Percentiles rank a stretch among this genome's conserved stretches.
These are phyloP conservation scores for Termitomyces eurrhizus DNA, from an alignment of 768 basidiomycete genomes.

Conservation along the genomic window DNA sequence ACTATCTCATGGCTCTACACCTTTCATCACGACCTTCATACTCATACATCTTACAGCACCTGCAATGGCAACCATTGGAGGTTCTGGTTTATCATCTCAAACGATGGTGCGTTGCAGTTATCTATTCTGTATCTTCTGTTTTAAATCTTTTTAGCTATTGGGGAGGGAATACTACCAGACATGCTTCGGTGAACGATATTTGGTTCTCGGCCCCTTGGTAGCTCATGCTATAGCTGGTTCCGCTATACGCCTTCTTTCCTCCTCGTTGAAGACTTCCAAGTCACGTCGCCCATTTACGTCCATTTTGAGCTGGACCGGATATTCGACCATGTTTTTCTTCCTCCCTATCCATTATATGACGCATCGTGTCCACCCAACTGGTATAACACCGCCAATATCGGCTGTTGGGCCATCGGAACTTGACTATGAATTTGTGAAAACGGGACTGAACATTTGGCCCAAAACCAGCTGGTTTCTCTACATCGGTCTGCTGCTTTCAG, in stretches of 20 bases:
- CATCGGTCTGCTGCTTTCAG: slow-evolving; percentile 51
- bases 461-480: slow-evolving; percentile 61
- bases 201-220: slow-evolving; percentile 64
- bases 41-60: slow-evolving; percentile 80
- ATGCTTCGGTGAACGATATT: slow-evolving; percentile 57
- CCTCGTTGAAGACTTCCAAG: slow-evolving; percentile 30
- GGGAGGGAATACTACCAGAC: slow-evolving; percentile 88
- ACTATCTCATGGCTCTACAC: slow-evolving; percentile 63
- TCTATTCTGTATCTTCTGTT: not conserved
- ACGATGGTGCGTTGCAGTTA: slow-evolving; percentile 55
- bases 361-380: slow-evolving; percentile 58
- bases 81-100: slow-evolving; percentile 62
- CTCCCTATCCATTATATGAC: slow-evolving; percentile 67
- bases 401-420: slow-evolving; percentile 71
- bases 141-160: slow-evolving; percentile 49
- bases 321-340: slow-evolving; percentile 50
- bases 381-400: slow-evolving; percentile 43
- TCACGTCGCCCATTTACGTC: slow-evolving; percentile 30
- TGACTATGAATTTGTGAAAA: slow-evolving; percentile 81
- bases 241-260: slow-evolving; percentile 56
- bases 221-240: slow-evolving; percentile 58
- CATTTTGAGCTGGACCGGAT: slow-evolving; percentile 61
- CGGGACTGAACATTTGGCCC: slow-evolving; percentile 61
- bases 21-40: slow-evolving; percentile 76
- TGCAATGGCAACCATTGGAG: slow-evolving; percentile 64